phyloP scores from a whole-genome alignment of 2,329 filamentous ascomycete species.

The Bipolaris oryzae region DNA sequence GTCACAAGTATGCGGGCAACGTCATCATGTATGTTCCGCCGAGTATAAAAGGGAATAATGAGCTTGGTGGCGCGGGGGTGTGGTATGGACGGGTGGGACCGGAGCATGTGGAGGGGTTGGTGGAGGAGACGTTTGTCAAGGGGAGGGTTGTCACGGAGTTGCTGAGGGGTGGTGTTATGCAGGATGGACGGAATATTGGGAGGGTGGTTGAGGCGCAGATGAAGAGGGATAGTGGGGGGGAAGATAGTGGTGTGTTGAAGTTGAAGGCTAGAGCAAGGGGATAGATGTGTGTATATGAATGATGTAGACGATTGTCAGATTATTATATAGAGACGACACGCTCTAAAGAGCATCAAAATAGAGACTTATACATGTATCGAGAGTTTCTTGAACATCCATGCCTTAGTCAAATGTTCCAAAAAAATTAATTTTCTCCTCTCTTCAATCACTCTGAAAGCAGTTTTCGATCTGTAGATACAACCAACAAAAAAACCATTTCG shows the following conservation, averaged over 20 bases:
- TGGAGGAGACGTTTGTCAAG: slow-evolving; percentile 70
- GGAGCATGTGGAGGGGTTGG: slow-evolving; percentile 75
- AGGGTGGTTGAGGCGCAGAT: slow-evolving; percentile 41
- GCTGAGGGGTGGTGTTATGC: slow-evolving; percentile 70
- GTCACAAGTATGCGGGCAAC: slow-evolving; percentile 86
- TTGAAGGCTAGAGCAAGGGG: slow-evolving; percentile 25
- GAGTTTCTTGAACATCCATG: no score
- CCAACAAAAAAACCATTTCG: no score
- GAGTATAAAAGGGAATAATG: slow-evolving; percentile 57
- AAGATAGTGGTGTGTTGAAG: slow-evolving; percentile 23
- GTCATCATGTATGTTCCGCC: slow-evolving; percentile 81
- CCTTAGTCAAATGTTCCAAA: no score
- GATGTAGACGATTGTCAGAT: neutral
- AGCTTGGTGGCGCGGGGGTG: slow-evolving; percentile 72
- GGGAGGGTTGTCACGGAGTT: slow-evolving; percentile 73
- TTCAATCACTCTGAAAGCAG: no score
- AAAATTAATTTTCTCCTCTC: no score
- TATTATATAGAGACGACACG: no score
- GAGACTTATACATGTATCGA: no score
- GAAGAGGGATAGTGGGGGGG: slow-evolving; percentile 39
- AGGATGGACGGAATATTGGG: slow-evolving; percentile 34
- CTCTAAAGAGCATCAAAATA: neutral
- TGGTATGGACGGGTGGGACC: slow-evolving; percentile 85
- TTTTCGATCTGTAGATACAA: no score
- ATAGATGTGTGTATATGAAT: neutral